Conservation (phyloP, 768 basidiomycete species). For the Boletus barrowsii region DNA sequence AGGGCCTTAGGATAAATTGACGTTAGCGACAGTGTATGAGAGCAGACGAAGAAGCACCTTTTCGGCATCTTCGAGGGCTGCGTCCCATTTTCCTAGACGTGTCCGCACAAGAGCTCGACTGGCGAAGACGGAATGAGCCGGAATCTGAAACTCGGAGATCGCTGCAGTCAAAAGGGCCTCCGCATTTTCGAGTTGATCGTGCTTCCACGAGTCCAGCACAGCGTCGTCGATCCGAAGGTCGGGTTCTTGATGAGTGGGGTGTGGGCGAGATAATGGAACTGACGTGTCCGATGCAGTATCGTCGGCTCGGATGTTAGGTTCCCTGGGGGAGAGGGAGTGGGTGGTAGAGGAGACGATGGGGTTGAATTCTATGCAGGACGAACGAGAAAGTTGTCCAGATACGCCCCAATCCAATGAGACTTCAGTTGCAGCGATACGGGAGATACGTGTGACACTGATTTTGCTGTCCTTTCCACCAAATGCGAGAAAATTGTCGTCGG, state of each 20-base stretch:
- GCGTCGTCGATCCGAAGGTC: not conserved
- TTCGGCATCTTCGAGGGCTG: not conserved
- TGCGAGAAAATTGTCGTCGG: not conserved
- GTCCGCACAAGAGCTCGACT: not conserved
- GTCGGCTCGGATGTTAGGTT: too few relatives aligned
- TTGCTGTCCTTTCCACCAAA: not conserved
- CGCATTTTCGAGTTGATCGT: not conserved
- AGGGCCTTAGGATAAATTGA: too few relatives aligned
- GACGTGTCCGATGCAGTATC: not conserved
- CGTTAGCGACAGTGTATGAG: too few relatives aligned
- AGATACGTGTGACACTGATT: not conserved
- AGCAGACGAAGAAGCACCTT: too few relatives aligned
- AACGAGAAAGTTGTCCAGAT: not conserved
- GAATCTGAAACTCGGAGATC: not conserved
- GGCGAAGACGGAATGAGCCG: not conserved
- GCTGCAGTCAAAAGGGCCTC: not conserved
- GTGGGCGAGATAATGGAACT: not conserved
- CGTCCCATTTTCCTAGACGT: not conserved
- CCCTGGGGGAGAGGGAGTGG: too few relatives aligned
- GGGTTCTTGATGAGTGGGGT: not conserved
- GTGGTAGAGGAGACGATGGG: not conserved
- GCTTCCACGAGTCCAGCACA: not conserved
- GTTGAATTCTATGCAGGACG: not conserved
- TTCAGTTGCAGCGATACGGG: not conserved
- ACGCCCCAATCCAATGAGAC: too few relatives aligned